phyloP scores from a whole-genome alignment of 2,329 filamentous ascomycete genomes.

The Ceratocystis lukuohia region DNA sequence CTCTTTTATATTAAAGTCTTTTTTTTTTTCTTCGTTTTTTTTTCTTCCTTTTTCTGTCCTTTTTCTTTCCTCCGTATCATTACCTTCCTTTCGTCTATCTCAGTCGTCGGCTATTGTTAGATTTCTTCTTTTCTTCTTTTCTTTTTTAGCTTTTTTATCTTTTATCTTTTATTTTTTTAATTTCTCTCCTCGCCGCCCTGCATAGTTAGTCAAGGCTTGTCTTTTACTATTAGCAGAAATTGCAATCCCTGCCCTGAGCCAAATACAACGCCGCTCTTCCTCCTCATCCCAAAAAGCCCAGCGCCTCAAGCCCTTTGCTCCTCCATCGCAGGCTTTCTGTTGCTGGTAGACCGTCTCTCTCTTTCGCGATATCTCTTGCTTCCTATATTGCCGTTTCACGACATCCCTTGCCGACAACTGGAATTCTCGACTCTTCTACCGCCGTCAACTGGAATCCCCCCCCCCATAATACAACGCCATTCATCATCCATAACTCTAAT shows the following conservation, averaged over 20 bases:
- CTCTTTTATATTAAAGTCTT: background rate
- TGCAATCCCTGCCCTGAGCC: background rate
- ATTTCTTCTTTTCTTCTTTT: background rate
- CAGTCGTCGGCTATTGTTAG: background rate
- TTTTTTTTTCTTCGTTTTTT: background rate
- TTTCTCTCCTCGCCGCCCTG: constrained; percentile 6
- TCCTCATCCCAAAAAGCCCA: background rate
- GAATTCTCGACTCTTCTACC: background rate
- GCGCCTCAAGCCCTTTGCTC: background rate
- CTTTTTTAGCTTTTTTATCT: background rate
- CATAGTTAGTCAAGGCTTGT: background rate
- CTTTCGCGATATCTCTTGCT: background rate
- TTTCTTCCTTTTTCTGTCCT: background rate
- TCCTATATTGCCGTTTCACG: background rate
- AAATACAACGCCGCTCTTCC: background rate
- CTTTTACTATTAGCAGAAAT: constrained; percentile 2
- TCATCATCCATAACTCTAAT: background rate
- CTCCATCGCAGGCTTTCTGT: background rate
- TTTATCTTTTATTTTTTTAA: background rate
- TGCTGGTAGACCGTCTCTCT: background rate
- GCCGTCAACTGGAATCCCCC: background rate
- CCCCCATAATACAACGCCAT: background rate
- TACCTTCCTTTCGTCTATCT: background rate
- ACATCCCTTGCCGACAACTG: background rate
- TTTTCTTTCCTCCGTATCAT: background rate